These are phyloP conservation scores for Escovopsis sp. DNA, from an alignment of 2,329 filamentous ascomycete genomes.

Conservation along the genomic window DNA sequence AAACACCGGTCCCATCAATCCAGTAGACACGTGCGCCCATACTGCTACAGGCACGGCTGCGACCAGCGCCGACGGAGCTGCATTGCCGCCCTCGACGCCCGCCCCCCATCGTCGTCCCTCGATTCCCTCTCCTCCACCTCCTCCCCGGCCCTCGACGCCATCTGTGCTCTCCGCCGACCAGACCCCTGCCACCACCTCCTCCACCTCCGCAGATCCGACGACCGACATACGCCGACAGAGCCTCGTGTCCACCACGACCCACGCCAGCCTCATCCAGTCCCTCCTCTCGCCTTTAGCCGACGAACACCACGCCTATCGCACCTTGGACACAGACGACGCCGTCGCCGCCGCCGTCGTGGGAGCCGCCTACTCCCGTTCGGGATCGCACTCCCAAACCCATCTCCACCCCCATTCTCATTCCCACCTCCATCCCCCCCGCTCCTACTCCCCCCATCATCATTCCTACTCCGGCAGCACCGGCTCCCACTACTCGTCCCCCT, in stretches of 20 bases:
- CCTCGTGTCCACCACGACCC: constrained; percentile 1
- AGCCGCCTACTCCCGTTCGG: not conserved
- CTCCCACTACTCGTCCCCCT: not conserved
- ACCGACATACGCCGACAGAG: constrained; percentile 12
- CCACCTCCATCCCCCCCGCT: constrained; percentile 5
- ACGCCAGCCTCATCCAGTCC: not conserved
- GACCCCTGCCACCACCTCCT: not conserved
- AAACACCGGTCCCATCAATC: no score
- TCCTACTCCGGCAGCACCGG: no score
- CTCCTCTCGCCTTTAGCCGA: not conserved
- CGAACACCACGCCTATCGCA: not conserved
- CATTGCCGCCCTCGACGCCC: not conserved
- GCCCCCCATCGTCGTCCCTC: constrained; percentile 5
- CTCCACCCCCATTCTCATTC: no score
- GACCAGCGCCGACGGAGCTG: no score
- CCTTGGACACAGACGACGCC: not conserved
- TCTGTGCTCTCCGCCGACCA: constrained; percentile 4
- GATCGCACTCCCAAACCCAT: no score
- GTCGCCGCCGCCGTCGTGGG: not conserved
- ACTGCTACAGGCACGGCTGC: no score
- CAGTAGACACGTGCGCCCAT: no score
- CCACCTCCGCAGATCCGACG: constrained; percentile 15
- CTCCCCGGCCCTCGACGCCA: constrained; percentile 4
- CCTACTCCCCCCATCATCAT: constrained; percentile 6
- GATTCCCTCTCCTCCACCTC: constrained; percentile 31